Base-by-base conservation (phyloP, 1,284 basidiomycete species). In the Sphagnurus paluster region DNA sequence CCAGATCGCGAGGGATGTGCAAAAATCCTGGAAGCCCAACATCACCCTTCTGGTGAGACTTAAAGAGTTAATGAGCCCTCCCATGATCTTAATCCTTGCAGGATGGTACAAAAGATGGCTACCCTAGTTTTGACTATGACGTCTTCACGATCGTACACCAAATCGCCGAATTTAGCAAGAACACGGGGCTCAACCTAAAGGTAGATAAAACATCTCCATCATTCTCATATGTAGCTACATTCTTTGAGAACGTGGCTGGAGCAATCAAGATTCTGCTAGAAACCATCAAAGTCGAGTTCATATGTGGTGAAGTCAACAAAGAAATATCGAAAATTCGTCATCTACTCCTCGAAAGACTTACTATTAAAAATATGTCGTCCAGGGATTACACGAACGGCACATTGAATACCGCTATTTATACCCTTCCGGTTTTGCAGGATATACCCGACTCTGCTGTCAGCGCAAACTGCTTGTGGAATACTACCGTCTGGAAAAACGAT, bases 361-460 rank as follows among this genome's bases (percentile, higher is more conserved):
- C 25, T 13, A 32, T 32, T 13, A 13, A 13, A 4, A n/a, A 5
- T n/a, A 13, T 56, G 60, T 64, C 33, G 37, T 7, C 2, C 38
- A 67, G 63, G 6, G 67, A 70, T 46, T 68, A 68, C 43, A 65
- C 60, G 0, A 60, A 68, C 38, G 68, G 69, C 0, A 58, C 63
- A 0, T 50, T 69, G 38, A 64, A 63, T 33, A 61, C 58, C 13
- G 58, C 61, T 0, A 41, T 63, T 1, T 65, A 56, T 42, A 49
- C 60, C 13, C 41, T 67, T 2, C 66, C 62, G 1, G 56, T 51
- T 20, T 45, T 69, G 6, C 60, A 68, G 39, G 39, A 49, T 1
- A 37, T 55, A 1, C 39, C 54, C 4, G 53, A 61, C 3, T 56
- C 67, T 0, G 56, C 53, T 1, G 61, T 58, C 10, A 59, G 55